Conservation (phyloP, 83 land plant species). For the Thuja plicata region DNA sequence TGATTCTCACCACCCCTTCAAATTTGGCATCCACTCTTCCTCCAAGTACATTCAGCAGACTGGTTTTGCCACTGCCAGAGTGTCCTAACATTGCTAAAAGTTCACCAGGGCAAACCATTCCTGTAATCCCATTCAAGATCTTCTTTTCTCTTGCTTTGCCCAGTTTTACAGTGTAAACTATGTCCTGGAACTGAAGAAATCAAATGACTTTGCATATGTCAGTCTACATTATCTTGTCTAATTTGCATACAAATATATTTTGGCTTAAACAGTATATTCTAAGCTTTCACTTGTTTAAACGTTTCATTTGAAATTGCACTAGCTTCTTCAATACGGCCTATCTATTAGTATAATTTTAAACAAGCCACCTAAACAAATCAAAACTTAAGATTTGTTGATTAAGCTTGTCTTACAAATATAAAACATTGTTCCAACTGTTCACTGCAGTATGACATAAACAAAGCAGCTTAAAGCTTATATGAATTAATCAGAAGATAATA, state of each 20-base stretch:
- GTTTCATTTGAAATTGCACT: too few species aligned
- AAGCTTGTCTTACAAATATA: too few species aligned
- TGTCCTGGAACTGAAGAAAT: not conserved
- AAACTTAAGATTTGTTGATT: too few species aligned
- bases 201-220: not conserved
- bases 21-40: conserved; percentile 5
- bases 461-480: not conserved
- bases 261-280: too few species aligned
- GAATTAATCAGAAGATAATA: not conserved
- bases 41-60: conserved; percentile 18
- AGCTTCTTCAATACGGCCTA: too few species aligned
- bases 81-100: conserved; percentile 24
- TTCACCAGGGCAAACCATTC: conserved; percentile 20
- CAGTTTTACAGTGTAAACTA: conserved; percentile 1
- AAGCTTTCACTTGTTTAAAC: too few species aligned
- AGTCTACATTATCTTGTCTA: not conserved
- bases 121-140: conserved; percentile 14
- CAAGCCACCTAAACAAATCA: too few species aligned
- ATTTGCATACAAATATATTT: not conserved
- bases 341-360: too few species aligned
- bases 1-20: not conserved
- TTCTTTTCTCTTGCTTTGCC: not conserved
- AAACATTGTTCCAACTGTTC: too few species aligned
- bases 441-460: not conserved
- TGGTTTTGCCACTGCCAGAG: conserved; percentile 24